Conservation (phyloP, 164 flowering plant species). For the Tinospora cordifolia region DNA sequence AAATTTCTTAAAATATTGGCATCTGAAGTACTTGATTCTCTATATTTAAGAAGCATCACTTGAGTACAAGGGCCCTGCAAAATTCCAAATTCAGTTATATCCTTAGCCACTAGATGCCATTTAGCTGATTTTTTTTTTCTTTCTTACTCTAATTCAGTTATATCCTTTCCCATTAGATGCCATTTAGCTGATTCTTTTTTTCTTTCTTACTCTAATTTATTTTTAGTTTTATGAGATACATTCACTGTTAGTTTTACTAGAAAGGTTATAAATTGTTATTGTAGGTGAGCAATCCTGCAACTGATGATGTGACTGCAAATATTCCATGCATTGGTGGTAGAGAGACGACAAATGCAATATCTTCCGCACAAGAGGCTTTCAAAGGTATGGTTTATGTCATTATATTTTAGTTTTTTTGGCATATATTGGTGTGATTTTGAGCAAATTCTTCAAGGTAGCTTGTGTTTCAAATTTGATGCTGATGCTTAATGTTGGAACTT, state of each 20-base stretch:
- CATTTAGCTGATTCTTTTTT: too few species aligned
- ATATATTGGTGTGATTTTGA: not conserved
- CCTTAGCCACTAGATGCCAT: too few species aligned
- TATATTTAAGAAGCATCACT: not conserved
- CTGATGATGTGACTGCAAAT: constrained; percentile 66
- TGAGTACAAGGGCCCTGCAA: too few species aligned
- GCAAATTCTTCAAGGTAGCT: not conserved
- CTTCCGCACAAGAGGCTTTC: constrained; percentile 73
- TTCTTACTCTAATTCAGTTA: too few species aligned
- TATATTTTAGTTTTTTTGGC: not conserved
- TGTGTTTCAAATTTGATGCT: not conserved
- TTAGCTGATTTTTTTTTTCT: too few species aligned
- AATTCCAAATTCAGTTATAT: too few species aligned
- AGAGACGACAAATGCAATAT: constrained; percentile 89
- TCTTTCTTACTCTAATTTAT: too few species aligned
- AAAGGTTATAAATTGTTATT: constrained; percentile 16
- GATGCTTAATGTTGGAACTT: too few species aligned
- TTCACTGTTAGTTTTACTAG: too few species aligned
- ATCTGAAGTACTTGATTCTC: not conserved
- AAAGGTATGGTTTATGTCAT: constrained; percentile 35
- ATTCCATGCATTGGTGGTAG: constrained; percentile 78
- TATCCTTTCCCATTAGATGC: too few species aligned
- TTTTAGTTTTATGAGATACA: too few species aligned
- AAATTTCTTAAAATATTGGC: too few species aligned
- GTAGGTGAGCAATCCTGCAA: constrained; percentile 85